Base-by-base conservation (phyloP, 306 rosid genomes). In the Gastrolobium villosum region DNA sequence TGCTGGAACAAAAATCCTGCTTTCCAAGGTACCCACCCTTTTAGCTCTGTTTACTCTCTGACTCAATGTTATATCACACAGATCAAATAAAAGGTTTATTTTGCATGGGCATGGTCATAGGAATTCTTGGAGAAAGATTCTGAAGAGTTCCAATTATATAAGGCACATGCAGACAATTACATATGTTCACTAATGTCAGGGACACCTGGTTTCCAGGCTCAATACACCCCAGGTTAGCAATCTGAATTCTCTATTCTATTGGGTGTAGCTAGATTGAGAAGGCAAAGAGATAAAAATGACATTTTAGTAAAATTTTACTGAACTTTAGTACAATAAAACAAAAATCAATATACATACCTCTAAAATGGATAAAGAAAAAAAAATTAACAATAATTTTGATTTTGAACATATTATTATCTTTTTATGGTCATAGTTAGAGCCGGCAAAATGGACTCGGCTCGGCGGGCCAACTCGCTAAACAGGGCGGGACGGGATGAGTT, bases 1-100 rank as follows among this genome's bases (percentile, higher is more conserved):
- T 75, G 86, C 93, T 0, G 98, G 94, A 71, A 90, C 92, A 6
- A 94, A 94, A 82, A 78, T 94, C 56, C 86, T 94, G 14, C 96
- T 94, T 66, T 89, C 97, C 44, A 90, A 92, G 93, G 98, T 92
- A 36, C 31, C 44, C 45, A 41, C 72, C 28, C 34, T 30, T 8
- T 13, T 40, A 15, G 5, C 52, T 46, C 53, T 53, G 0, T 40
- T 55, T 43, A 45, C 40, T 15, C 35, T 15, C 35, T 50, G 6
- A 45, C 65, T 72, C 53, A 10, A 10, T 68, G 20, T 2, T 32
- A 41, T 2, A 30, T 32, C 5, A 55, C 5, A 13, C 8, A 9
- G 28, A 34, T 70, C 37, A 15, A 3, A 26, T 46, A 72, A 55
- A 56, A 10, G 4, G 59, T 28, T 74, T 5, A 8, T 56, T 26